Percentiles rank a stretch among this genome's conserved stretches.
These are phyloP conservation scores for Aureobasidium namibiae DNA, from an alignment of 2,329 filamentous ascomycete genomes.

Conservation along the genomic window DNA sequence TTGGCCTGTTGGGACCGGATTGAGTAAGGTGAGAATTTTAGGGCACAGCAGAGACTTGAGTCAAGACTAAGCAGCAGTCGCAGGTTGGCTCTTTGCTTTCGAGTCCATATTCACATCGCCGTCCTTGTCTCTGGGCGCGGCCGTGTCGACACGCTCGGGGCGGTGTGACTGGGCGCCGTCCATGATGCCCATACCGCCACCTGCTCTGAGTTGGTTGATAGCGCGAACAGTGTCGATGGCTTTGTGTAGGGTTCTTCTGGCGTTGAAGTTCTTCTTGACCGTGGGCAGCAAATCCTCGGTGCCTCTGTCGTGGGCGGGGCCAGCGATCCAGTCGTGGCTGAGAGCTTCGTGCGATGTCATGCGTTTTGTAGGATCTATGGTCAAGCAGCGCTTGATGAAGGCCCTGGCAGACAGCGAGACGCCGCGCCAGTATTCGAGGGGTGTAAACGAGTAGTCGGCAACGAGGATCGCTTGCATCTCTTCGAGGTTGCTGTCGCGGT, in stretches of 20 bases:
- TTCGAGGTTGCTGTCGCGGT: slow-evolving; percentile 93
- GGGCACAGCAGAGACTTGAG: not conserved
- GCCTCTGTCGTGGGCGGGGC: slow-evolving; percentile 40
- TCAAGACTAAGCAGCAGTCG: not conserved
- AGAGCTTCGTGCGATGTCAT: slow-evolving; percentile 82
- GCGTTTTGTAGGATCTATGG: slow-evolving; percentile 75
- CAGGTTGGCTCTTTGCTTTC: not conserved
- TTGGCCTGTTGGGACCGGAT: no score
- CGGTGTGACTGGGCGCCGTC: slow-evolving; percentile 52
- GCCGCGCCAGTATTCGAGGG: slow-evolving; percentile 91
- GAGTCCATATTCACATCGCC: slow-evolving; percentile 33
- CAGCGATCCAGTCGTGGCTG: slow-evolving; percentile 57
- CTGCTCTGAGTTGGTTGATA: slow-evolving; percentile 59
- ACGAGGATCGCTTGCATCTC: slow-evolving; percentile 99
- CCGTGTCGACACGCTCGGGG: slow-evolving; percentile 30
- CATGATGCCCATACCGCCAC: slow-evolving; percentile 50
- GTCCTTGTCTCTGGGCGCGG: slow-evolving; percentile 20
- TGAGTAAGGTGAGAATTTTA: not conserved
- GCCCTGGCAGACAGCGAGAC: slow-evolving; percentile 77
- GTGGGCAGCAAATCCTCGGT: slow-evolving; percentile 52
- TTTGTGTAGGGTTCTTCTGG: slow-evolving; percentile 55
- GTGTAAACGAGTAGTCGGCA: slow-evolving; percentile 92
- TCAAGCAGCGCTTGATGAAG: slow-evolving; percentile 87
- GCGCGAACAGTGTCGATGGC: slow-evolving; percentile 61
- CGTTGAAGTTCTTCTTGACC: slow-evolving; percentile 65